A percentile compares a stretch with the other conserved stretches of the same genome.
Evolutionary conservation across 2,329 filamentous ascomycete genomes (phyloP).

Genomic region (Ophiostoma sp.): DNA sequence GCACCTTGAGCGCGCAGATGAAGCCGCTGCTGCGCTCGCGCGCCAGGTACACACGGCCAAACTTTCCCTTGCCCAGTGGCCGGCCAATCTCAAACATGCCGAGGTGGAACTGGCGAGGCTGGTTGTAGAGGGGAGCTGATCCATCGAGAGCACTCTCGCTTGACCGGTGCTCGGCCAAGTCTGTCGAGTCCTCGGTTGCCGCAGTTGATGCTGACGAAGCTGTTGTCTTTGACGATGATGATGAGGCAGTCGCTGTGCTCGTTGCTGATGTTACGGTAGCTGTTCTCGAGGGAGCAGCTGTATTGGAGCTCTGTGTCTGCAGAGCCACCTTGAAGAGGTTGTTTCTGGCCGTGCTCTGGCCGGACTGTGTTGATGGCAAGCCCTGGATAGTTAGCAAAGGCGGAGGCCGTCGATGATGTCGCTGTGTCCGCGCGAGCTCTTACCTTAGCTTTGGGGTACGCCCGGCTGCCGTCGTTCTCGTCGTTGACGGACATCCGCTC

Average conservation of each 20-base stretch:
- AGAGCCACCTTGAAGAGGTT: conserved; percentile 83
- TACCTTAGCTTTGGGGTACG: conserved; percentile 74
- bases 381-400: conserved; percentile 18
- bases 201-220: conserved; percentile 48
- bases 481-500: conserved; percentile 87
- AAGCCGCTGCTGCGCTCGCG: conserved; percentile 73
- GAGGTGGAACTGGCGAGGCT: conserved; percentile 68
- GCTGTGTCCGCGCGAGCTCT: conserved; percentile 4
- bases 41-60: conserved; percentile 78
- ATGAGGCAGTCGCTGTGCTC: conserved; percentile 7
- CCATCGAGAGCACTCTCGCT: conserved; percentile 1
- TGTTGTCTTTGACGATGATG: conserved; percentile 22
- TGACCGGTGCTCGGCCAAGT: neutral
- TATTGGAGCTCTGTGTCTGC: conserved; percentile 67
- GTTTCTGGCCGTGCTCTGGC: conserved; percentile 58
- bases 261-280: conserved; percentile 41
- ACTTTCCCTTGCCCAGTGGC: conserved; percentile 80
- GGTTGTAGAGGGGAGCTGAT: conserved; percentile 17
- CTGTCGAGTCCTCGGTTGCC: conserved; percentile 15
- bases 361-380: conserved; percentile 38
- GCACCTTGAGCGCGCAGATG: conserved; percentile 79
- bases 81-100: conserved; percentile 93
- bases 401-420: neutral
- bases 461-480: conserved; percentile 62
- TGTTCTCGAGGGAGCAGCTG: conserved; percentile 59